Evolutionary conservation across 1,139 yeast genomes (phyloP).

Genomic region (Zygosaccharomyces pseudobailii): DNA sequence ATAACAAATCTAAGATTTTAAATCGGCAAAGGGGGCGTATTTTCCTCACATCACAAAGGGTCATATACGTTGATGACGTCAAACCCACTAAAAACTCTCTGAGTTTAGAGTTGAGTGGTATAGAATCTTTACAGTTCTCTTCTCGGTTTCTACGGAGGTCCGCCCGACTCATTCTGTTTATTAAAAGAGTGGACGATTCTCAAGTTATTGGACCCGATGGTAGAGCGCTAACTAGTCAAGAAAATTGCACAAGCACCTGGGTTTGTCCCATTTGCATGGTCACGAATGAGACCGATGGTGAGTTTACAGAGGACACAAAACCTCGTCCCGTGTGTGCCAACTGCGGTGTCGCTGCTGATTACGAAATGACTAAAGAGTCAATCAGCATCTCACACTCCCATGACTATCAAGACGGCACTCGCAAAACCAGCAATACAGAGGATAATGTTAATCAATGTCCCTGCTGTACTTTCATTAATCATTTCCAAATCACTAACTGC

Average conservation of each 20-base stretch:
- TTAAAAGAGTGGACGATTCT: conserved; percentile 21
- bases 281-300: conserved; percentile 47
- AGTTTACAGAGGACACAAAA: conserved; percentile 34
- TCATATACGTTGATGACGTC: conserved; percentile 64
- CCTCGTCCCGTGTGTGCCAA: conserved; percentile 57
- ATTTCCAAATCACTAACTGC: conserved; percentile 69
- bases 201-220: conserved; percentile 8
- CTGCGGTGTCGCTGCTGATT: conserved; percentile 64
- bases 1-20: conserved; percentile 59
- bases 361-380: conserved; percentile 34
- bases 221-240: conserved; percentile 7
- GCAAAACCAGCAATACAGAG: background rate
- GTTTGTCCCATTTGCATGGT: conserved; percentile 79
- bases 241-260: conserved; percentile 47
- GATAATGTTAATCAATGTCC: conserved; percentile 55
- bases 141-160: conserved; percentile 72
- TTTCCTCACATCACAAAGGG: conserved; percentile 67
- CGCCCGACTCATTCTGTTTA: conserved; percentile 57
- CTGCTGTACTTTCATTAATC: conserved; percentile 80
- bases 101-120: conserved; percentile 45
- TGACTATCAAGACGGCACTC: conserved; percentile 1
- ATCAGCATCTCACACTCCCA: conserved; percentile 10
- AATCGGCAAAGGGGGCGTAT: conserved; percentile 70
- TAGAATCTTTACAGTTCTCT: conserved; percentile 44
- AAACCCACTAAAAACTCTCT: conserved; percentile 43